phyloP scores from a whole-genome alignment of 345 rosid genomes.

The Linum lewisii region DNA sequence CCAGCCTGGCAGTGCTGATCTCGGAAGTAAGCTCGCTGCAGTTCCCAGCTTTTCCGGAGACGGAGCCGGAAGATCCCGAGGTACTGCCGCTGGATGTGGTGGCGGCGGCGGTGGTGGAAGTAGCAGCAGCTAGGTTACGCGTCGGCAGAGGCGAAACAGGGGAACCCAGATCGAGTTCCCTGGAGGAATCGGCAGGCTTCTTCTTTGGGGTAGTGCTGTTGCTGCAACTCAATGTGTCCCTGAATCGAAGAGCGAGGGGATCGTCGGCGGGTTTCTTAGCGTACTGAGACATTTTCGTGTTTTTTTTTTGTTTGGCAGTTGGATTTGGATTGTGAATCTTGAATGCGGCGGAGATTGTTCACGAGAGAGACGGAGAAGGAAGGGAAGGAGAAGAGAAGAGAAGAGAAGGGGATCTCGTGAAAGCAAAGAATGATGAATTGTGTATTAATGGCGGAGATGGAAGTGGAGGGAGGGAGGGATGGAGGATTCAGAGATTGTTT shows the following conservation, averaged over 20 bases:
- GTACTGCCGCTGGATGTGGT: no score
- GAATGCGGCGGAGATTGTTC: neutral
- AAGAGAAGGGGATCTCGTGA: conserved; percentile 9
- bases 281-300: neutral
- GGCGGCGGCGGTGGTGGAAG: no score
- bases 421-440: neutral
- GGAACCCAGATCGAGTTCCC: conserved; percentile 2
- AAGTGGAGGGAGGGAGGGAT: conserved; percentile 9
- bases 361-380: neutral
- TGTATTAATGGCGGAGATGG: neutral
- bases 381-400: conserved; percentile 7
- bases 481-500: neutral
- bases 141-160: conserved; percentile 5
- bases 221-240: no score
- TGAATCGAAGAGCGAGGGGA: conserved; percentile 1
- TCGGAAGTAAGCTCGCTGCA: no score
- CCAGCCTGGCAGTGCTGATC: no score
- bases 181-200: neutral
- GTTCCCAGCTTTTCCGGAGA: no score
- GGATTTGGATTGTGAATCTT: neutral
- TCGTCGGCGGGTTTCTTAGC: neutral
- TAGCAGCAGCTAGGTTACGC: no score
- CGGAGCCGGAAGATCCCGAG: no score
- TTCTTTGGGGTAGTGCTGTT: conserved; percentile 9
- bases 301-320: neutral